Evolutionary conservation across 2,329 filamentous ascomycete genomes (phyloP), one percentile per base, ranked within the genome.

Genomic region (Hypoxylon sp.): DNA sequence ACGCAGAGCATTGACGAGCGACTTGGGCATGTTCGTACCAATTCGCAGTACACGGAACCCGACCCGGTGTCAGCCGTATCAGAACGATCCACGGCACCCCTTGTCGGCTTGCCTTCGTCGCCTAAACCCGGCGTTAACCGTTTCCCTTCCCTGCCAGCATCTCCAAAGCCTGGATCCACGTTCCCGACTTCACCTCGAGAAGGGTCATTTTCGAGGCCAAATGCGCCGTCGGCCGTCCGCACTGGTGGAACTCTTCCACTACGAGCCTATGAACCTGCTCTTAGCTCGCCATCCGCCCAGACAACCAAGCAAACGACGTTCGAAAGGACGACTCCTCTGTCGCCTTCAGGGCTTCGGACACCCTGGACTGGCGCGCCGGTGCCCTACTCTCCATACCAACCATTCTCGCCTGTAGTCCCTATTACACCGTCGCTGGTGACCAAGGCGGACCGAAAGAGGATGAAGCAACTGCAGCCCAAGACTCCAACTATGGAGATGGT

Each of bases 301-400:
- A 85, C 82, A 3, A 88, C 87, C 29, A 91, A 89, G 80, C 88
- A 90, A 77, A 91, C 89, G 0, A 86, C 89, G 1, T 87, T 91
- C 68, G 88, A 91, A 74, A 82, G 89, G 32, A 82, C 80, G 21
- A 81, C 79, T 0, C 86, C 87, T 1, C 74, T 87, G 62, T 88
- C 87, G 2, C 89, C 89, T 2, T 80, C 80, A 0, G 87, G 86
- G 0, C 82, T 88, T 24, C 87, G 86, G 50, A 91, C 89, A 2
- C 92, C 91, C 0, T 87, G 83, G 77, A 89, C 86, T 1, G 88
- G 87, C 3, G 84, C 83, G 21, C 85, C 88, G 1, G 86, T 90
- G 21, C 92, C 92, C 1, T 94, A 94, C 79, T 89, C 88, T 61
- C 91, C 92, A 0, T 95, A 94, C 73, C 92, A 94, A 82, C 92